Base-by-base conservation (phyloP, 106 monocot species). In the Allium cepa region DNA sequence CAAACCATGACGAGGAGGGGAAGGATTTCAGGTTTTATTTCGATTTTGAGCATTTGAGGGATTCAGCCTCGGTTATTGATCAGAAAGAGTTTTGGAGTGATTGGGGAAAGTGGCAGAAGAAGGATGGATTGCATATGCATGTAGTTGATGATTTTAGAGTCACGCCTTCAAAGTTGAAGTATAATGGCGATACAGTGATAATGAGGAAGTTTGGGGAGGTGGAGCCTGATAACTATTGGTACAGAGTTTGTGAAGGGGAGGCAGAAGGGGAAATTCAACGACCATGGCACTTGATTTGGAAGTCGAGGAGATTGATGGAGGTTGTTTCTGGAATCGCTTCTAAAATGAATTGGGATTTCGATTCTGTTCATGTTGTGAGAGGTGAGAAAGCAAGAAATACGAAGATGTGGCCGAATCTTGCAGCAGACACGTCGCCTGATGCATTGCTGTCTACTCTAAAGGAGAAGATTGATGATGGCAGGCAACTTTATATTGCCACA, bases 181-280 rank as follows among this genome's bases (percentile, higher is more conserved):
- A 50, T 7, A 70, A 78, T 27, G 73, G 81, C 48, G 95, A 96
- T 64, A 18, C 91, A 14, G 62, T 91, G 72, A 86, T 96, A 49
- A 81, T 96, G 83, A 79, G 95, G 69, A 96, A 91, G 68, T 96
- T 96, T 49, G 95, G 88, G 5, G 63, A 64, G 0, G 88, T 96
- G 15, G 91, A 96, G 80, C 95, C 95, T 0, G 95, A 91, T 27
- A 96, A 96, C 60, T 96, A 91, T 68, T 96, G 95, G 95, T 96
- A 96, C 74, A 59, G 82, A 49, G 95, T 96, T 8, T 96, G 95
- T 17, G 91, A 96, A 62, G 91, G 95, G 12, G 95, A 96, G 78
- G 84, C 81, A 1, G 85, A 91, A 72, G 74, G 83, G 3, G 72
- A 83, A 47, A 84, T 96, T 62, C 88, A 78, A 60, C 68, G 88